Evolutionary conservation across 2,329 filamentous ascomycete species (phyloP).

Genomic region (Colletotrichum paranaense): DNA sequence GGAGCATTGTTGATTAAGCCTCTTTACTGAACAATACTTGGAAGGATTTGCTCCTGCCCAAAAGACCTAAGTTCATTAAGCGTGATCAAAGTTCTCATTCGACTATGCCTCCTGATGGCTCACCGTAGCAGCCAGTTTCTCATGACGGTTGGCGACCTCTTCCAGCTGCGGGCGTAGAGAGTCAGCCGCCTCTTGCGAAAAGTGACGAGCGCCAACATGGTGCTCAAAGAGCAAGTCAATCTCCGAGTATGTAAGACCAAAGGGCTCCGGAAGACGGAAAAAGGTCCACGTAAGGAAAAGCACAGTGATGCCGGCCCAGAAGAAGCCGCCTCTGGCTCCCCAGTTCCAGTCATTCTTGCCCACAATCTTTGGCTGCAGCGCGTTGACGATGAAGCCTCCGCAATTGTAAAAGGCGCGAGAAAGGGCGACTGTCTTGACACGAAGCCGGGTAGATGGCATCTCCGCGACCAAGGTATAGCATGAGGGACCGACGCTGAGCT

Average conservation of each 20-base stretch:
- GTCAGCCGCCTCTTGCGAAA: conserved; percentile 34
- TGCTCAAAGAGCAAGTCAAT: conserved; percentile 43
- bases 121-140: conserved; percentile 26
- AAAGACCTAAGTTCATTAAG: too few relatives aligned
- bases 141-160: conserved; percentile 35
- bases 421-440: conserved; percentile 59
- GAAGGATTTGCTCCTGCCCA: too few relatives aligned
- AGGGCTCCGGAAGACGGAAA: conserved; percentile 46
- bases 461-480: conserved; percentile 59
- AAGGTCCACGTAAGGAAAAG: conserved; percentile 44
- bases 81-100: too few relatives aligned
- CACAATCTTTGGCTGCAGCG: conserved; percentile 30
- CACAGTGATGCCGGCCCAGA: conserved; percentile 43
- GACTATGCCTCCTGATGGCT: conserved; percentile 27
- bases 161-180: conserved; percentile 33
- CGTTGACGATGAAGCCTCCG: conserved; percentile 51
- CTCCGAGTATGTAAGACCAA: conserved; percentile 39
- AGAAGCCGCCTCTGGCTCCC: conserved; percentile 44
- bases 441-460: conserved; percentile 56
- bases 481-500: conserved; percentile 49
- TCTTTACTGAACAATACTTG: not conserved
- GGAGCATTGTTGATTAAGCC: not conserved
- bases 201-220: conserved; percentile 34
- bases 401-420: conserved; percentile 54
- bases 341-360: conserved; percentile 42